These are phyloP conservation scores for Euptelea pleiosperma DNA, from an alignment of 164 flowering plant species.

Conservation along the genomic window DNA sequence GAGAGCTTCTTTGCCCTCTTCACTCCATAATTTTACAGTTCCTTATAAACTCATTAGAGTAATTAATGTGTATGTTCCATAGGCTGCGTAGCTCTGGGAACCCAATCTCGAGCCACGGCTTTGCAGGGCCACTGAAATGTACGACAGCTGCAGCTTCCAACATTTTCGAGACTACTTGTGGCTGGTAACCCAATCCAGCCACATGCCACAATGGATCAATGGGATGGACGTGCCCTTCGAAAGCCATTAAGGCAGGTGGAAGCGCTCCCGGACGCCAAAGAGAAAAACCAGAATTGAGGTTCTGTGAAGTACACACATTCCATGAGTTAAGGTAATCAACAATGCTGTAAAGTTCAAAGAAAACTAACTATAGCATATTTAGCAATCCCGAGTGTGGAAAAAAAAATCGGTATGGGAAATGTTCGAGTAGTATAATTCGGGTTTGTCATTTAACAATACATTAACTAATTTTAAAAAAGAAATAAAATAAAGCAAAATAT, in stretches of 20 bases:
- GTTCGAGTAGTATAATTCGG: no score
- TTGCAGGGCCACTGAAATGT: slow-evolving; percentile 71
- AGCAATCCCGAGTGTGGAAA: no score
- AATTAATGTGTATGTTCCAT: slow-evolving; percentile 50
- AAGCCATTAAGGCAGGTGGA: slow-evolving; percentile 67
- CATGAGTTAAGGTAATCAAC: neutral
- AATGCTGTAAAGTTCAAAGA: no score
- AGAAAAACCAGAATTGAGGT: slow-evolving; percentile 41
- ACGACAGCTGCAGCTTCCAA: slow-evolving; percentile 52
- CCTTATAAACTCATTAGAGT: slow-evolving; percentile 45
- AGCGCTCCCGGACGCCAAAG: slow-evolving; percentile 61
- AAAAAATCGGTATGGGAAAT: no score
- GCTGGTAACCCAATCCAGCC: slow-evolving; percentile 48
- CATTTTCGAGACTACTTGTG: slow-evolving; percentile 12
- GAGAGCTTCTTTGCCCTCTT: slow-evolving; percentile 22
- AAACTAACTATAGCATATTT: no score
- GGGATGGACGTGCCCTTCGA: slow-evolving; percentile 50
- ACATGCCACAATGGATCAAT: slow-evolving; percentile 62
- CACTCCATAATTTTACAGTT: slow-evolving; percentile 41
- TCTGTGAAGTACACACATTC: slow-evolving; percentile 37
- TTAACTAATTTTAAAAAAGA: no score
- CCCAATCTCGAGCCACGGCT: slow-evolving; percentile 72
- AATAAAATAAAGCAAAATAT: no score
- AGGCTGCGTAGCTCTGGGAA: slow-evolving; percentile 38
- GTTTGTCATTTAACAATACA: no score